Percentiles rank a stretch among this genome's conserved stretches.
Evolutionary conservation across 2,329 filamentous ascomycete genomes (phyloP).

Genomic region (Helicocarpus griseus): DNA sequence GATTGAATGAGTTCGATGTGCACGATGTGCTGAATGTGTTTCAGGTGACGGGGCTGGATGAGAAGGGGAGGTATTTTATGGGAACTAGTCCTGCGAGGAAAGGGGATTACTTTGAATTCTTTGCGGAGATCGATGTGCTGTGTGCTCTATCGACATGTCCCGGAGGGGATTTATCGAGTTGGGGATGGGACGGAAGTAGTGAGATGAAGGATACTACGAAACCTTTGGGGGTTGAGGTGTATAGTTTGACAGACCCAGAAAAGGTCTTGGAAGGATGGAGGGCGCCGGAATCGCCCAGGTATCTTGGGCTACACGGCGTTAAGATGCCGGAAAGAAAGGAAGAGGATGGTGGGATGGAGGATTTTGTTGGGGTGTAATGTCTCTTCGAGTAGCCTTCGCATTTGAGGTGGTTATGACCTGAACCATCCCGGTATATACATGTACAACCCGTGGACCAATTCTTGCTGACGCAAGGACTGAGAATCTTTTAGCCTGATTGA

Average conservation of each 20-base stretch:
- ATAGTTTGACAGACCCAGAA: conserved; percentile 45
- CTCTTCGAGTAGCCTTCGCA: too few relatives aligned
- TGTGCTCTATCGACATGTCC: conserved; percentile 61
- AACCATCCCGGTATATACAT: too few relatives aligned
- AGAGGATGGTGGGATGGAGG: not conserved
- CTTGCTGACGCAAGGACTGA: too few relatives aligned
- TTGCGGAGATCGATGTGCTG: conserved; percentile 68
- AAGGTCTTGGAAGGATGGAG: conserved; percentile 53
- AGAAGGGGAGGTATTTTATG: conserved; percentile 67
- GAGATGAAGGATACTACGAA: conserved; percentile 61
- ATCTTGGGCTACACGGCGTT: conserved; percentile 59
- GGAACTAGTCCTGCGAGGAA: conserved; percentile 38
- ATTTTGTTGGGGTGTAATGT: not conserved
- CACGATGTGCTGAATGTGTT: conserved; percentile 84
- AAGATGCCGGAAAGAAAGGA: conserved; percentile 35
- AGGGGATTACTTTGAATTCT: conserved; percentile 58
- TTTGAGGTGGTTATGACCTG: too few relatives aligned
- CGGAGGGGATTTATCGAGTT: conserved; percentile 70
- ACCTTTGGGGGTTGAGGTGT: conserved; percentile 66
- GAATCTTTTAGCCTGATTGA: too few relatives aligned
- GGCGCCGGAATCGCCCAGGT: conserved; percentile 49
- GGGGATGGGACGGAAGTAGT: conserved; percentile 60
- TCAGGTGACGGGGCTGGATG: conserved; percentile 70
- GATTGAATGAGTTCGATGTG: conserved; percentile 62
- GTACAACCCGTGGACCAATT: too few relatives aligned